phyloP scores from a whole-genome alignment of 1,284 basidiomycete species.

The Psilocybe mexicana region DNA sequence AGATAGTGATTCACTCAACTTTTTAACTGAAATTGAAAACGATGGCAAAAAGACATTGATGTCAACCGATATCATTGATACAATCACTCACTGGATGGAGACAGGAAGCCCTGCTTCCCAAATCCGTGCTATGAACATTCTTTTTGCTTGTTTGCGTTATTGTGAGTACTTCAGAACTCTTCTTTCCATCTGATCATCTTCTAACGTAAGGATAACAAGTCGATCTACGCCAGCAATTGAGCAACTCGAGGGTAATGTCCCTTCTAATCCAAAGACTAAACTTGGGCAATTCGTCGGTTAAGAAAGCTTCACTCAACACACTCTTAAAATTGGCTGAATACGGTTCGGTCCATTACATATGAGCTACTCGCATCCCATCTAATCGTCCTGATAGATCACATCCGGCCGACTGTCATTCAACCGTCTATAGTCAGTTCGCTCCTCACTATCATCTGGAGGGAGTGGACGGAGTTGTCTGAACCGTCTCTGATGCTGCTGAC shows the following conservation, averaged over 20 bases:
- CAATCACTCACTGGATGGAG: not conserved
- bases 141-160: slow-evolving; percentile 3
- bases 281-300: not conserved
- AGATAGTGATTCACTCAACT: slow-evolving; percentile 8
- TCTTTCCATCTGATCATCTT: not conserved
- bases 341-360: not conserved
- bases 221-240: slow-evolving; percentile 7
- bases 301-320: slow-evolving; percentile 5
- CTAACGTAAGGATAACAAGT: not conserved
- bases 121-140: slow-evolving; percentile 5
- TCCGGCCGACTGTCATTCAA: slow-evolving; percentile 3
- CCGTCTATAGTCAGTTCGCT: slow-evolving; percentile 1
- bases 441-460: slow-evolving; percentile 5
- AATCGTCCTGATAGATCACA: slow-evolving; percentile 1
- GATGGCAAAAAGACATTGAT: not conserved
- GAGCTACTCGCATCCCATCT: not conserved
- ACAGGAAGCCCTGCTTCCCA: not conserved
- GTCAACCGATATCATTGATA: not conserved
- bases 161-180: not conserved
- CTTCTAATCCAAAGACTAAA: not conserved
- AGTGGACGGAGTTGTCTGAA: slow-evolving; percentile 4
- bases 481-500: slow-evolving; percentile 5
- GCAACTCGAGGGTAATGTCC: slow-evolving; percentile 3
- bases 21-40: not conserved
- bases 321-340: slow-evolving; percentile 9